These are phyloP conservation scores for Ceratobasidium papillatum DNA, from an alignment of 1,284 basidiomycete species.

Conservation along the genomic window DNA sequence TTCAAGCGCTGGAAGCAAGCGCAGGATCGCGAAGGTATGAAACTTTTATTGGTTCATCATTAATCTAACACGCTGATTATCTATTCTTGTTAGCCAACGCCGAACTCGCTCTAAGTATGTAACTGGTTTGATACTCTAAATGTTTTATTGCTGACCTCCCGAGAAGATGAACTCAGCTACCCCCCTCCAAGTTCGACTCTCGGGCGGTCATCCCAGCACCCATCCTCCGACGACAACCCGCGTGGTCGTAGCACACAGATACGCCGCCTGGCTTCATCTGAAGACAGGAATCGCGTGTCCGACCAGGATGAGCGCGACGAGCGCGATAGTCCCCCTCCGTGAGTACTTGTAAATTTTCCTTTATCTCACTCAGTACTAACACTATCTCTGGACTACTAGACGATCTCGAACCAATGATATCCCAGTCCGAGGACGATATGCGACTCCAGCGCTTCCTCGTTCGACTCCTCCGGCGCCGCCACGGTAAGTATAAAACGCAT, in stretches of 20 bases:
- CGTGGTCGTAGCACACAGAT: background rate
- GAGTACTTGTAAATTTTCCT: background rate
- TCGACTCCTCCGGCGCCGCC: background rate
- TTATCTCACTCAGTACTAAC: background rate
- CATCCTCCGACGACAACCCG: background rate
- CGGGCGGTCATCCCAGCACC: background rate
- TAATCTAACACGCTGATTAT: too few species aligned
- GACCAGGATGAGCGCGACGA: background rate
- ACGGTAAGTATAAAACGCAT: background rate
- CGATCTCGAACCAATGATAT: background rate
- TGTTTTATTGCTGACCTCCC: too few species aligned
- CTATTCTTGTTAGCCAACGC: too few species aligned
- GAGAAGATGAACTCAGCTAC: background rate
- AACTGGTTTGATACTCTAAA: background rate
- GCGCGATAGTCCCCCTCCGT: background rate
- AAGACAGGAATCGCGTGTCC: background rate
- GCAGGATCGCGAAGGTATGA: too few species aligned
- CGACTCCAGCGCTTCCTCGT: background rate
- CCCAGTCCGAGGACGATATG: background rate
- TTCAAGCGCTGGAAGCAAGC: too few species aligned
- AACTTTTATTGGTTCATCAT: too few species aligned
- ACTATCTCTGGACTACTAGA: background rate
- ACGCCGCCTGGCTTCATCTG: background rate
- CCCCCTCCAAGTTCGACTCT: constrained; percentile 1
- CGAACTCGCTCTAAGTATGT: background rate